Evolutionary conservation across 2,329 filamentous ascomycete species (phyloP), one percentile per base, ranked within the genome.

Genomic region (Alternaria postmessia): DNA sequence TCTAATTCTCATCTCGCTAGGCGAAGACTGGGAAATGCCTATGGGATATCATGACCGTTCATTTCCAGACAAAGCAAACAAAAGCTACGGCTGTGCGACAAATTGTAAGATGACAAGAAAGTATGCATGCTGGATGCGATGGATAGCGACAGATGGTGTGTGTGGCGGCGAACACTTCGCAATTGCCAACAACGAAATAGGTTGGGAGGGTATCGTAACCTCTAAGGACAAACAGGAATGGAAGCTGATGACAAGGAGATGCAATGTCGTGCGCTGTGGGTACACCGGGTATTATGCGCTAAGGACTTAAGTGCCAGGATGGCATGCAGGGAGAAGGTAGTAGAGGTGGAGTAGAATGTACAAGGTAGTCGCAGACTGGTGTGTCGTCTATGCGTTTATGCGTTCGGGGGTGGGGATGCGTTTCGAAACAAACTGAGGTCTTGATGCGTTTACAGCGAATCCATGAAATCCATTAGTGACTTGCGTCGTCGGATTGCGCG

Each of bases 391-490:
- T 57, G 59, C 54, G 58, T 66, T 62, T 43, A 64, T 65, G 62
- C 63, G 55, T 48, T 41, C 41, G 38, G 41, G 34, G 48, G 51
- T 26, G 47, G 43, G 39, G 51, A 28, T 43, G 46, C 26, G 57
- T 54, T 62, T 66, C 57, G 67, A 68, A 71, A 70, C 63, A 55
- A 61, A 65, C 54, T 59, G 24, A 52, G 30, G 42, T 32, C 36
- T 26, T 44, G 18, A 55, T 54, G 63, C 48, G 30, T 42, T 46
- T 63, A 63, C 20, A 72, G 54, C 48, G 67, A 67, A 49, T 63
- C 59, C 46, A 77, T 68, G 51, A 78, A 67, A 52, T 76, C 75
- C 74, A 79, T 76, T 26, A 78, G 61, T 38, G 75, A 78, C 62
- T 76, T 78, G 44, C 77, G 69, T 69, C 78, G 78, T 42, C 69